Evolutionary conservation across 1,139 yeast genomes (phyloP).

Genomic region (Sugiyamaella japonica): DNA sequence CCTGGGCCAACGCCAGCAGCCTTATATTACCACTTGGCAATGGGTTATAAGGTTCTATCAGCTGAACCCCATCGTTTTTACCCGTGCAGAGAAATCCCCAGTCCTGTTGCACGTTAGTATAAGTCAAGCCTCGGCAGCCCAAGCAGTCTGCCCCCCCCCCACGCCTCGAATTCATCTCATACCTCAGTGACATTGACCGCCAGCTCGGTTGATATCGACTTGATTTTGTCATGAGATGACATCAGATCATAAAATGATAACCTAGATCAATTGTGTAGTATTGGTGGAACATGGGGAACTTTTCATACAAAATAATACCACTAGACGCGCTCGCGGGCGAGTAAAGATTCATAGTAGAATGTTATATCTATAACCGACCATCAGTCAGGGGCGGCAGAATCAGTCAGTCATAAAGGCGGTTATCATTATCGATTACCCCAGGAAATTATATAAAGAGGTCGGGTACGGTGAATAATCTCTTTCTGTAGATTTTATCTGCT

Average conservation of each 20-base stretch:
- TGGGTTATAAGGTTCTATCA: slow-evolving; percentile 22
- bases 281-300: no score
- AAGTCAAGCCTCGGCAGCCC: no score
- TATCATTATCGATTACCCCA: not conserved
- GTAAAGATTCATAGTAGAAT: not conserved
- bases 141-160: no score
- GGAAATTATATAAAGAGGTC: not conserved
- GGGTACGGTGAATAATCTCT: no score
- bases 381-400: not conserved
- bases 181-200: slow-evolving; percentile 5
- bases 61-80: slow-evolving; percentile 26
- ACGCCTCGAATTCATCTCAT: not conserved
- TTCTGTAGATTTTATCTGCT: no score
- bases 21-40: slow-evolving; percentile 23
- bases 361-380: not conserved
- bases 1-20: slow-evolving; percentile 28
- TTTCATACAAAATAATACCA: not conserved
- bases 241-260: not conserved
- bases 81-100: slow-evolving; percentile 32
- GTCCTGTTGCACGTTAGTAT: slow-evolving; percentile 24
- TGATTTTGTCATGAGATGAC: slow-evolving; percentile 1
- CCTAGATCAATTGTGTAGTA: no score
- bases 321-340: not conserved
- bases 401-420: not conserved
- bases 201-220: not conserved